These are phyloP conservation scores for Cardamine chenopodiifolia DNA, from an alignment of 345 rosid species.

Conservation along the genomic window DNA sequence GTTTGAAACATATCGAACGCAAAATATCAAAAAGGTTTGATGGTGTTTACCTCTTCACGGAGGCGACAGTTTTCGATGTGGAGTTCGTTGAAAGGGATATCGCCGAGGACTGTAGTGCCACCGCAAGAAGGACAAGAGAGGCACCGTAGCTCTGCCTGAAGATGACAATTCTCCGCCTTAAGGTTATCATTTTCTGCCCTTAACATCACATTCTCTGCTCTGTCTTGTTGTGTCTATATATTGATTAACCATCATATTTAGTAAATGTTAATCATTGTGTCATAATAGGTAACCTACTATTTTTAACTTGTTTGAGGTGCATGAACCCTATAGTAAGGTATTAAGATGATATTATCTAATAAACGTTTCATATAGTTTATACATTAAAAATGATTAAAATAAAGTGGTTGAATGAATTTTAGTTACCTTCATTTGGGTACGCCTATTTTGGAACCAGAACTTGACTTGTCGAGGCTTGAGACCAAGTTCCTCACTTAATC, in stretches of 20 bases:
- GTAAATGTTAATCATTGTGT: neutral
- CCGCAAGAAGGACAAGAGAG: slow-evolving; percentile 80
- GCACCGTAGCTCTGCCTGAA: slow-evolving; percentile 72
- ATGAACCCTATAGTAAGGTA: neutral
- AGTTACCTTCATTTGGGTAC: slow-evolving; percentile 93
- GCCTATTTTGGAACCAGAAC: slow-evolving; percentile 99
- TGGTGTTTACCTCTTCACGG: slow-evolving; percentile 68
- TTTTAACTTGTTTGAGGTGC: neutral
- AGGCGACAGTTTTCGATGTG: slow-evolving; percentile 84
- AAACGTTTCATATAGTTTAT: neutral
- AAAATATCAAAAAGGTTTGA: neutral
- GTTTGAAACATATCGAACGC: neutral
- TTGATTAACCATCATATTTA: neutral
- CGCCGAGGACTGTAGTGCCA: slow-evolving; percentile 71
- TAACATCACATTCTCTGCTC: slow-evolving; percentile 71
- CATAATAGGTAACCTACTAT: neutral
- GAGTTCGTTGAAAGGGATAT: slow-evolving; percentile 68
- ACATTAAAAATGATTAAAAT: neutral
- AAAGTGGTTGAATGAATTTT: neutral
- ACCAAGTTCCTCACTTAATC: slow-evolving; percentile 87
- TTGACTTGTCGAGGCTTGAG: slow-evolving; percentile 95
- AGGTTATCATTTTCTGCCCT: slow-evolving; percentile 80
- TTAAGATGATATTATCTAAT: neutral
- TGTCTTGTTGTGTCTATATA: slow-evolving; percentile 88
- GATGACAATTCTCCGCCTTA: slow-evolving; percentile 70